Evolutionary conservation across 768 basidiomycete genomes (phyloP), one percentile per base, ranked within the genome.

Genomic region (Boletus rubropictus): DNA sequence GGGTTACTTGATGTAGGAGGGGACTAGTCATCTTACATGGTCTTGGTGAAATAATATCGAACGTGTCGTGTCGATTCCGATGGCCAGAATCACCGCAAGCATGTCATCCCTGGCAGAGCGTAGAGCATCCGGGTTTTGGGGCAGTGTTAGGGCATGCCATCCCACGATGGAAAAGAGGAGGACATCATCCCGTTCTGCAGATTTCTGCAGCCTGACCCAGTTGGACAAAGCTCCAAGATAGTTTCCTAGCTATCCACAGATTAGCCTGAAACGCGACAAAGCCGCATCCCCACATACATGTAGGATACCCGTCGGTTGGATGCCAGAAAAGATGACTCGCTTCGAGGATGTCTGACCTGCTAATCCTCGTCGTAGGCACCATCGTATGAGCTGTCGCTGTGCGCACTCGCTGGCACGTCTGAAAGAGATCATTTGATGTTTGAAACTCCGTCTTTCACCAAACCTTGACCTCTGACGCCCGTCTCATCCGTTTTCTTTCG

Each of bases 81-180:
- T 76, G 0, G 94, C 90, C 7, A 98, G 71, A 14, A 97, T 66
- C 7, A 82, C 79, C 0, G 93, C 91, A 21, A 95, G 72, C 78
- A 89, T 83, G 37, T 93, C 84, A 43, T 72, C 73, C 36, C 87
- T 74, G 17, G 92, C 81, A 2, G 69, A 61, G 12, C 72, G 69
- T 7, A 97, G 74, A 11, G 69, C 61, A 31, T 68, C 62, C 0
- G 92, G 89, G 61, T 93, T 73, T 72, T 95, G 92, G 5, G 92
- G 92, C 21, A 98, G 71, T 2, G 93, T 97, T 57, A 97, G 73
- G 10, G 94, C 93, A 62, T 98, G 95, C 78, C 91, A 86, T 24
- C 94, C 94, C 11, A 94, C 94, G 52, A 96, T 83, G 1, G 89
- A 84, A 66, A 89, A 94, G 20, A 95, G 65, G 8, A 93, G 72